These are phyloP conservation scores for Diversispora epigaea DNA, from an alignment of 192 early-diverging fungal species.

Conservation along the genomic window DNA sequence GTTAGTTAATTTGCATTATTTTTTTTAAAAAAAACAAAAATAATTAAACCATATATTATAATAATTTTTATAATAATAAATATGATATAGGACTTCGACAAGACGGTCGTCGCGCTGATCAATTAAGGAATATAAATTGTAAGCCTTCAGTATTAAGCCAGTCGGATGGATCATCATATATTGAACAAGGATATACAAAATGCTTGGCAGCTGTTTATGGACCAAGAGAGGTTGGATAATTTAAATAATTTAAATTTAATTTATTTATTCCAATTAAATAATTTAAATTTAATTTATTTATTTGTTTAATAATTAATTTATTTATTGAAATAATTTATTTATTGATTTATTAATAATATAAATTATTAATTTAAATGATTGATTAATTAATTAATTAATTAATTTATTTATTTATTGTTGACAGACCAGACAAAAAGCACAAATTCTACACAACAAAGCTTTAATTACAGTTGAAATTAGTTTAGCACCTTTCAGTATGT, in stretches of 20 bases:
- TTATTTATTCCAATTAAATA: too few species aligned
- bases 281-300: too few species aligned
- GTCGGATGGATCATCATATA: constrained; percentile 92
- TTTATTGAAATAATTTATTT: background rate
- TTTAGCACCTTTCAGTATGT: constrained; percentile 87
- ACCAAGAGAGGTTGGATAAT: constrained; percentile 68
- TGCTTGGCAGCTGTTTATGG: constrained; percentile 89
- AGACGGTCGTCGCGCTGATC: constrained; percentile 87
- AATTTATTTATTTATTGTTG: background rate
- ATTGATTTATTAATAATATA: background rate
- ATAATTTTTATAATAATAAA: too few species aligned
- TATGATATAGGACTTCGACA: constrained; percentile 74
- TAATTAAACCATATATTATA: too few species aligned
- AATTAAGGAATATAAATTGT: constrained; percentile 82
- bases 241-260: too few species aligned
- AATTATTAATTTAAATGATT: background rate
- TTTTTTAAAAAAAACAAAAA: too few species aligned
- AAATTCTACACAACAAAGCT: constrained; percentile 68
- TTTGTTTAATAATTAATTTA: too few species aligned
- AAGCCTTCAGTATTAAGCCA: constrained; percentile 75
- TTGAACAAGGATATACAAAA: constrained; percentile 96
- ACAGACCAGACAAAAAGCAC: constrained; percentile 56
- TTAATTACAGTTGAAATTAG: constrained; percentile 88
- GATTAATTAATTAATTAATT: background rate
- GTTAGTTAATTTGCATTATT: background rate